Percentiles rank a stretch among this genome's conserved stretches.
These are phyloP conservation scores for Kwoniella dejecticola DNA, from an alignment of 768 basidiomycete species.

Conservation along the genomic window DNA sequence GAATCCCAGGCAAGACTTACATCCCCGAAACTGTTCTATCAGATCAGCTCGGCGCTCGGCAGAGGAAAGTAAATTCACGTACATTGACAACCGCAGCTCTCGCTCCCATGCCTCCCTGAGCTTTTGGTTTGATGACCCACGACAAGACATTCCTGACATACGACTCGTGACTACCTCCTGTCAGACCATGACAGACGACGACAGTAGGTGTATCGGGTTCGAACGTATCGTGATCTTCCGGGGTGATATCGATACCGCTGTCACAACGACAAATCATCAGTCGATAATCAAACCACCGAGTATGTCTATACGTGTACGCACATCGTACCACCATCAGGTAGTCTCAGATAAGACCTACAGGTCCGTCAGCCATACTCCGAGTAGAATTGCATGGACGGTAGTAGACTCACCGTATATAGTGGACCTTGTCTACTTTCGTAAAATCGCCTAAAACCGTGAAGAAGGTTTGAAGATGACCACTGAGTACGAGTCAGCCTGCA, in stretches of 20 bases:
- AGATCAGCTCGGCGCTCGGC: not conserved
- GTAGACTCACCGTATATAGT: conserved; percentile 55
- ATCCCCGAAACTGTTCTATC: conserved; percentile 68
- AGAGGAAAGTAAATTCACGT: not conserved
- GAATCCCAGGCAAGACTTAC: conserved; percentile 62
- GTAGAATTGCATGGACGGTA: too few species aligned
- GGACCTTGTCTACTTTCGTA: conserved; percentile 55
- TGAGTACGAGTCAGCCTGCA: conserved; percentile 14
- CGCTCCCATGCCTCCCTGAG: conserved; percentile 84
- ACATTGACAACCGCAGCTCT: conserved; percentile 59
- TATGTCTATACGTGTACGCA: too few species aligned
- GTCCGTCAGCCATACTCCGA: not conserved
- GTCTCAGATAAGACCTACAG: conserved; percentile 54
- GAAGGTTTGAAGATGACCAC: conserved; percentile 57
- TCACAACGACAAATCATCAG: too few species aligned
- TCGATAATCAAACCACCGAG: too few species aligned
- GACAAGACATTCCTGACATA: conserved; percentile 83
- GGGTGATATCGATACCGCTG: conserved; percentile 51
- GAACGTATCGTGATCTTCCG: conserved; percentile 31
- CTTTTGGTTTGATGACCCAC: conserved; percentile 69
- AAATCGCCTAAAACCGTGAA: conserved; percentile 57
- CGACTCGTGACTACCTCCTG: conserved; percentile 65
- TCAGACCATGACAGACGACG: conserved; percentile 53
- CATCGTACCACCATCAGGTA: conserved; percentile 59
- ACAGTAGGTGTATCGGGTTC: conserved; percentile 44